A percentile compares a stretch with the other conserved stretches of the same genome.
Conservation (phyloP, 164 flowering plant genomes). For the Berberis thunbergii region DNA sequence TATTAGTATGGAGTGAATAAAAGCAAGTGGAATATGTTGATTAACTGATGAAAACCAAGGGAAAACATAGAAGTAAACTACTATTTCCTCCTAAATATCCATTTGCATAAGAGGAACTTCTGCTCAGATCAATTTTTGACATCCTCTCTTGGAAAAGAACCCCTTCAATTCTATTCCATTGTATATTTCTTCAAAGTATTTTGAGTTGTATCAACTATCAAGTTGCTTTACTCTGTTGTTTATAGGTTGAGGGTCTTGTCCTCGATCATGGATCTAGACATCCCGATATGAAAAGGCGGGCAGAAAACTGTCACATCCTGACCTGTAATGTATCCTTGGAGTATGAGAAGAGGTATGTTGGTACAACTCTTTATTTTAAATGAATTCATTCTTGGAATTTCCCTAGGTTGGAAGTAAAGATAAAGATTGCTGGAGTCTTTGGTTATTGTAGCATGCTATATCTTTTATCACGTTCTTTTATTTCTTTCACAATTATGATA, state of each 20-base stretch:
- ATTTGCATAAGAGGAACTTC: no score
- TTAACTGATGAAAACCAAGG: no score
- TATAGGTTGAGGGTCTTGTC: constrained; percentile 95
- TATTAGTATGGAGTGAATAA: no score
- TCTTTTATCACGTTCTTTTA: no score
- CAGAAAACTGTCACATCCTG: constrained; percentile 87
- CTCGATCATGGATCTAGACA: constrained; percentile 99
- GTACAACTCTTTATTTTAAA: background rate
- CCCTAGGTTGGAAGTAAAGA: background rate
- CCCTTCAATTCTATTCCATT: background rate
- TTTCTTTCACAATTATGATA: no score
- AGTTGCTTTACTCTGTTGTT: background rate
- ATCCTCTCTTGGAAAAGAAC: background rate
- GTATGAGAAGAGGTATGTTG: constrained; percentile 85
- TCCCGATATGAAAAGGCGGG: constrained; percentile 98
- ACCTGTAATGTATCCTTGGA: constrained; percentile 94
- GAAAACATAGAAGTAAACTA: no score
- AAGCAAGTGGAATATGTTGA: no score
- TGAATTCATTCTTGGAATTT: background rate
- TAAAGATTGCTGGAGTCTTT: background rate
- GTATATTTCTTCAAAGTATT: background rate
- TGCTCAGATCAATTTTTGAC: no score
- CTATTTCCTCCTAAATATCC: no score
- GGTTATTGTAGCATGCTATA: no score
- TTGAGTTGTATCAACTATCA: background rate